Evolutionary conservation across 176 grass and related monocot species (phyloP).

Genomic region (Carex pumila): DNA sequence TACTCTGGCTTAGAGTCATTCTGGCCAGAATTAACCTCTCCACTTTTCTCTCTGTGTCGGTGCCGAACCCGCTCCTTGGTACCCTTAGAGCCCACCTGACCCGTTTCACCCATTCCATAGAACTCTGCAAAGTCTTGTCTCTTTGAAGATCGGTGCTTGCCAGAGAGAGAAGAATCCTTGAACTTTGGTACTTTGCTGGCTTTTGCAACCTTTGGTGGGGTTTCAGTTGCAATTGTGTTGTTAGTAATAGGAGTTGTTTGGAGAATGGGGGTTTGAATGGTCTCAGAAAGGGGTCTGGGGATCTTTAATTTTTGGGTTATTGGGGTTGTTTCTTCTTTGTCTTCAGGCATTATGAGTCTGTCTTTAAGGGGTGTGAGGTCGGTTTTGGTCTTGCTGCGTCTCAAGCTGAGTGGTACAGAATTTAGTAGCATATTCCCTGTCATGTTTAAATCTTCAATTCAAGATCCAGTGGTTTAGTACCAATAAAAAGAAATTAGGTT

Average conservation of each 20-base stretch:
- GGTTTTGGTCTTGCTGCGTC: slow-evolving; percentile 31
- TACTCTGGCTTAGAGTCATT: slow-evolving; percentile 39
- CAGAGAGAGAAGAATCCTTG: slow-evolving; percentile 70
- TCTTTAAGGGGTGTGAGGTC: slow-evolving; percentile 62
- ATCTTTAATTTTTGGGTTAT: slow-evolving; percentile 54
- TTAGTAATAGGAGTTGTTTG: slow-evolving; percentile 11
- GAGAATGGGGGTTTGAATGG: slow-evolving; percentile 36
- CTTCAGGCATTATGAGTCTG: slow-evolving; percentile 68
- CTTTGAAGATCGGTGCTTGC: slow-evolving; percentile 88
- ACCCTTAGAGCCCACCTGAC: slow-evolving; percentile 39
- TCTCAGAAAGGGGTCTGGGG: slow-evolving; percentile 41
- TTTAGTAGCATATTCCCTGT: slow-evolving; percentile 42
- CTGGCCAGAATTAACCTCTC: slow-evolving; percentile 37
- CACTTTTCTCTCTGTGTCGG: slow-evolving; percentile 71
- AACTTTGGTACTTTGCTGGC: slow-evolving; percentile 54
- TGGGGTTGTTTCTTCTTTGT: slow-evolving; percentile 29
- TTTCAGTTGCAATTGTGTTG: slow-evolving; percentile 20
- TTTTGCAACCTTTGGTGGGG: slow-evolving; percentile 52
- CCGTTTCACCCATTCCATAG: slow-evolving; percentile 45
- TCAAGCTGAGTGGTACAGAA: slow-evolving; percentile 32
- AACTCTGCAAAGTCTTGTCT: slow-evolving; percentile 65
- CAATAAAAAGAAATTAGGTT: not conserved
- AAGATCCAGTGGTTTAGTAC: not conserved
- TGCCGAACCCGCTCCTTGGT: slow-evolving; percentile 72
- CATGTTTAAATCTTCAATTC: not conserved